phyloP scores from a whole-genome alignment of 1,284 basidiomycete genomes.

The Rhodofomes roseus region DNA sequence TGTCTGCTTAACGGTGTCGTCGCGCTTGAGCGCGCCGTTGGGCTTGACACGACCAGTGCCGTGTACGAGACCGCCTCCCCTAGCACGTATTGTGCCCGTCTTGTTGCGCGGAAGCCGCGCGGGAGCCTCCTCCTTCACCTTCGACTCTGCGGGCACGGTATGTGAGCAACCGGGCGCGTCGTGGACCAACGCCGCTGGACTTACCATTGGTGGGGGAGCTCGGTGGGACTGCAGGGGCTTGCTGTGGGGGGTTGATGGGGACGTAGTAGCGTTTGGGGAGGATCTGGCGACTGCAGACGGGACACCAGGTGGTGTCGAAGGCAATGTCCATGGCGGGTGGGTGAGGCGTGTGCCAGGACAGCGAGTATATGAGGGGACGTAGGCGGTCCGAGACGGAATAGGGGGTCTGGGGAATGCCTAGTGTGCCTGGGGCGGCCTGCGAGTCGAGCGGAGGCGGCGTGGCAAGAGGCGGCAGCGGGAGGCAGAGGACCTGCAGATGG shows the following conservation, averaged over 20 bases:
- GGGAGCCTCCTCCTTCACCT: conserved; percentile 21
- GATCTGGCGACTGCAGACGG: conserved; percentile 67
- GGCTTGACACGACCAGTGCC: conserved; percentile 57
- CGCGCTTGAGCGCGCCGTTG: conserved; percentile 48
- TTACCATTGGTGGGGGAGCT: conserved; percentile 31
- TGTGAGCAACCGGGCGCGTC: background rate
- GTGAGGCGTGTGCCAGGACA: background rate
- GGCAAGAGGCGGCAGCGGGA: conserved; percentile 30
- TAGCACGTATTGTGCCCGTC: conserved; percentile 37
- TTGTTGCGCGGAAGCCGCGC: conserved; percentile 36
- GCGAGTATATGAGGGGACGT: background rate
- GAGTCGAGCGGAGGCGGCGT: background rate
- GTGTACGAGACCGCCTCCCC: conserved; percentile 50
- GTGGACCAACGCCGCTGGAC: conserved; percentile 8
- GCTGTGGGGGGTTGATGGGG: conserved; percentile 31
- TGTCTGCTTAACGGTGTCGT: conserved; percentile 30
- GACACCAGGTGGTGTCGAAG: conserved; percentile 67
- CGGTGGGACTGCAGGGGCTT: conserved; percentile 35
- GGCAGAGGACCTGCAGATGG: conserved; percentile 19
- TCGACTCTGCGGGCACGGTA: conserved; percentile 23
- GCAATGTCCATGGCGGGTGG: conserved; percentile 40
- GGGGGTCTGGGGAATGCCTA: background rate
- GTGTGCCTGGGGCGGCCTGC: background rate
- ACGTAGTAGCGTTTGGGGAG: conserved; percentile 62
- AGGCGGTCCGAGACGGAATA: conserved; percentile 4